phyloP scores from a whole-genome alignment of 2,329 filamentous ascomycete genomes.

The Reticulascus tulasneorum region DNA sequence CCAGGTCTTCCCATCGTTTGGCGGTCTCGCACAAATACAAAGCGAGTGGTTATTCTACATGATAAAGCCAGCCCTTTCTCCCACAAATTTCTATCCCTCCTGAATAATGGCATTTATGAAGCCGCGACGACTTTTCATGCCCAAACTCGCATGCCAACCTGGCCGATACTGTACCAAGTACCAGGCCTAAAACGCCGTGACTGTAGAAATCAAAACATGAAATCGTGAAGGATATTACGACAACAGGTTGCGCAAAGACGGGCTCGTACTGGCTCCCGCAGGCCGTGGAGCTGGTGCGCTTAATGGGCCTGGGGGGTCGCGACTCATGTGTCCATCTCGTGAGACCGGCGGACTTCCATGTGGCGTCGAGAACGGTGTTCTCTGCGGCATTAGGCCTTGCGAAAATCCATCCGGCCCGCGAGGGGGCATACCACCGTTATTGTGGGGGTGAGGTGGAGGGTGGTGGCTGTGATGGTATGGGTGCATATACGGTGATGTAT shows the following conservation, averaged over 20 bases:
- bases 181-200: no score
- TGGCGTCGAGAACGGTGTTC: conserved; percentile 37
- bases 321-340: conserved; percentile 29
- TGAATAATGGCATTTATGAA: no score
- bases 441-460: conserved; percentile 23
- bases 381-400: conserved; percentile 37
- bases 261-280: conserved; percentile 69
- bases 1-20: no score
- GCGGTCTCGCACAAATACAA: no score
- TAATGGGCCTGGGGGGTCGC: conserved; percentile 18
- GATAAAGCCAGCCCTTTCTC: no score
- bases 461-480: conserved; percentile 23
- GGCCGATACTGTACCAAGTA: no score
- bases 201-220: no score
- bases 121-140: no score
- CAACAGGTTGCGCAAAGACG: conserved; percentile 70
- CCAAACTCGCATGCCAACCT: no score
- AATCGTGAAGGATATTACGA: no score
- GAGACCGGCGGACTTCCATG: conserved; percentile 42
- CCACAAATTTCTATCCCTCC: no score
- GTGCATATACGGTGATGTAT: conserved; percentile 23
- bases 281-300: conserved; percentile 22
- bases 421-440: conserved; percentile 37
- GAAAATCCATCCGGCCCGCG: conserved; percentile 43
- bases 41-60: no score